Conservation (phyloP, 257 asterid species). For the Cruciata laevipes region DNA sequence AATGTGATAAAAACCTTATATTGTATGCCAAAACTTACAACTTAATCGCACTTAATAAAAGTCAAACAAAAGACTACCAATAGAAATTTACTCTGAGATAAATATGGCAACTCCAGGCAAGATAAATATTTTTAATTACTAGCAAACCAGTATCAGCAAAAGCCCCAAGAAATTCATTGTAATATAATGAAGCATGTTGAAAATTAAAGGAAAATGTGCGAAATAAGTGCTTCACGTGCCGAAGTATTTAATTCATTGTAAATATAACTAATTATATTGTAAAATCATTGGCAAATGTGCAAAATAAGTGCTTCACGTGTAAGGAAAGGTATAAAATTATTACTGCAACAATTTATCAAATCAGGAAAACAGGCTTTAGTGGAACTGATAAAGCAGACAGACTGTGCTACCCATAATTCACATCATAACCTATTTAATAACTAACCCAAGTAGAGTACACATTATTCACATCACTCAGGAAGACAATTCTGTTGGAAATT, state of each 20-base stretch:
- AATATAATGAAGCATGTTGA: no score
- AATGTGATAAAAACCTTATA: neutral
- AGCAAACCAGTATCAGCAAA: neutral
- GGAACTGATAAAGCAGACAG: slow-evolving; percentile 2
- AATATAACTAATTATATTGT: neutral
- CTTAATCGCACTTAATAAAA: neutral
- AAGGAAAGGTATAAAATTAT: neutral
- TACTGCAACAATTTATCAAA: neutral
- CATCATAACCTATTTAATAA: neutral
- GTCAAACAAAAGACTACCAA: neutral
- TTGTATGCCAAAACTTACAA: neutral
- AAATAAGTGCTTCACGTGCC: neutral
- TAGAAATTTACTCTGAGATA: neutral
- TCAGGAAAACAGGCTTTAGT: neutral
- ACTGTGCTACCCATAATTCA: neutral
- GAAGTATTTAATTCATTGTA: neutral
- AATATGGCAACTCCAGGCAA: neutral
- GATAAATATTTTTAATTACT: neutral
- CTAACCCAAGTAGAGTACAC: neutral
- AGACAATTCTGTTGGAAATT: neutral
- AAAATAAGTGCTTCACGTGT: neutral
- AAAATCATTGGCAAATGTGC: neutral
- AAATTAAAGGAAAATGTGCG: no score
- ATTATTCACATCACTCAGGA: neutral
- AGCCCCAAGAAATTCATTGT: no score